Conservation (phyloP, 2,329 filamentous ascomycete genomes). For the Penicillium sp. region DNA sequence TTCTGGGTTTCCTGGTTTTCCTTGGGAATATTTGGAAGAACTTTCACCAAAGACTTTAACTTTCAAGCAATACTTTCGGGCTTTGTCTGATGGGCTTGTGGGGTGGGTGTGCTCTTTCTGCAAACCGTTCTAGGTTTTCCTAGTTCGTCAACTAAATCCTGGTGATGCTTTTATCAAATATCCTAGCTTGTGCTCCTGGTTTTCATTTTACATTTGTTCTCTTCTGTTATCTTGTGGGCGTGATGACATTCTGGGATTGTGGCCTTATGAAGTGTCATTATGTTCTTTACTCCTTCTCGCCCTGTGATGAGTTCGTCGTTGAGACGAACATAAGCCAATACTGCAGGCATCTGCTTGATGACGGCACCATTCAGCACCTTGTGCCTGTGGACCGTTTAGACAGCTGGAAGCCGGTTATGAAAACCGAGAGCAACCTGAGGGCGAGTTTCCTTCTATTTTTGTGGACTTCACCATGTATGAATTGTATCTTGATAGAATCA, state of each 20-base stretch:
- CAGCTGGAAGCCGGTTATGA: slow-evolving; percentile 7
- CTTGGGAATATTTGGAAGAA: not conserved
- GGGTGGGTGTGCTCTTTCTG: not conserved
- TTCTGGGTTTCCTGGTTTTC: not conserved
- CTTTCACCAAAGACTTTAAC: not conserved
- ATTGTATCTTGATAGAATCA: not conserved
- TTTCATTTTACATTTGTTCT: not conserved
- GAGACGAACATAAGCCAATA: slow-evolving; percentile 10
- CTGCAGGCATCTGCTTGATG: slow-evolving; percentile 7
- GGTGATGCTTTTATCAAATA: too few species aligned
- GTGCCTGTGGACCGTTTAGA: not conserved
- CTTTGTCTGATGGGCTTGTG: not conserved
- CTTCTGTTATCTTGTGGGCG: not conserved
- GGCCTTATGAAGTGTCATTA: not conserved
- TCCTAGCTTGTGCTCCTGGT: not conserved
- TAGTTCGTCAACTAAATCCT: not conserved
- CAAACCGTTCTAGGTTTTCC: not conserved
- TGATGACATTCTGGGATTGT: not conserved
- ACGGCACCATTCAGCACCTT: not conserved
- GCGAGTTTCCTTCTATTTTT: slow-evolving; percentile 1
- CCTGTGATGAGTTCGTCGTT: slow-evolving; percentile 7
- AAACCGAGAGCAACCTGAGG: slow-evolving; percentile 10
- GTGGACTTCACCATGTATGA: not conserved
- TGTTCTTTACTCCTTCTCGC: not conserved
- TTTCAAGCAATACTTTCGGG: not conserved